These are phyloP conservation scores for Dactylellina parvicollis DNA, from an alignment of 2,329 filamentous ascomycete genomes.

Conservation along the genomic window DNA sequence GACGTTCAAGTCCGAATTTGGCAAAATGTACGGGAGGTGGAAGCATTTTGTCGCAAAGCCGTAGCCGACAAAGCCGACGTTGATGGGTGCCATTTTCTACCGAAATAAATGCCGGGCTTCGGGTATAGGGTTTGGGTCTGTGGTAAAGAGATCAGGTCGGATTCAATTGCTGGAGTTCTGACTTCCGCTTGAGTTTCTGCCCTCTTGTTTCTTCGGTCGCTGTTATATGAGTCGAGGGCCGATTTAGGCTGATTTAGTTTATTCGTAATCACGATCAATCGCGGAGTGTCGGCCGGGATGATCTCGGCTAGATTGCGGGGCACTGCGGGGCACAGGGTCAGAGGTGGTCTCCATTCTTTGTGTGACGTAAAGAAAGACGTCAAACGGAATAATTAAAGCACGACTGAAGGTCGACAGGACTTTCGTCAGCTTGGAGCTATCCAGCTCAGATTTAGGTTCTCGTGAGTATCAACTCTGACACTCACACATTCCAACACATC, in stretches of 20 bases:
- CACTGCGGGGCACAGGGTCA: slow-evolving; percentile 5
- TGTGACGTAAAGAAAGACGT: too few species aligned
- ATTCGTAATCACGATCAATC: slow-evolving; percentile 28
- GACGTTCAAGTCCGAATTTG: slow-evolving; percentile 64
- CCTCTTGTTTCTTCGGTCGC: neutral
- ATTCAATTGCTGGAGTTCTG: too few species aligned
- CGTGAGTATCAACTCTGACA: neutral
- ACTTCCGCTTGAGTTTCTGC: neutral
- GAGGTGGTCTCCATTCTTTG: too few species aligned
- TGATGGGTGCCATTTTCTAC: slow-evolving; percentile 59
- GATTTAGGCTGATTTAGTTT: neutral
- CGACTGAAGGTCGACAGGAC: too few species aligned
- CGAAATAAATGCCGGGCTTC: neutral
- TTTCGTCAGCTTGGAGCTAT: too few species aligned
- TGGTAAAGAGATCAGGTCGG: too few species aligned
- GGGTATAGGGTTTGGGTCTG: too few species aligned
- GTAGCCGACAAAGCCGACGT: slow-evolving; percentile 66
- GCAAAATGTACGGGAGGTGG: slow-evolving; percentile 66
- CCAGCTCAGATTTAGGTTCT: too few species aligned
- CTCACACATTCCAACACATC: neutral
- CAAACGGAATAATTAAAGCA: too few species aligned
- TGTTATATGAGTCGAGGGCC: neutral
- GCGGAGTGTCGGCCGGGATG: slow-evolving; percentile 37
- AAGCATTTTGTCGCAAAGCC: slow-evolving; percentile 65
- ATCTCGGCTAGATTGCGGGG: slow-evolving; percentile 41